Conservation (phyloP, 2,329 filamentous ascomycete genomes). For the Neocatenulostroma microsporum region DNA sequence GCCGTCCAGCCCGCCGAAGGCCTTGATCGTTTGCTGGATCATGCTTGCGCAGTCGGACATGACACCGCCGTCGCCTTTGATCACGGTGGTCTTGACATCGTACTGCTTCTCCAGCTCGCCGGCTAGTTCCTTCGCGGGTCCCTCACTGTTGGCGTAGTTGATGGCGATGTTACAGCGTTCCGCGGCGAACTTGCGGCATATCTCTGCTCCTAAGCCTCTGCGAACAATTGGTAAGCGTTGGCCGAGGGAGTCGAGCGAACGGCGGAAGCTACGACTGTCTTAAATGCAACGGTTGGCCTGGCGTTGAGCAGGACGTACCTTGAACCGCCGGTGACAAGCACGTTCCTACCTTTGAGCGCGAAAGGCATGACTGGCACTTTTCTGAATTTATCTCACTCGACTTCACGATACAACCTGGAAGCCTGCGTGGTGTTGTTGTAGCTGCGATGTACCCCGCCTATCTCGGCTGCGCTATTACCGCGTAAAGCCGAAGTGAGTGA, state of each 20-base stretch:
- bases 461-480: too few relatives aligned
- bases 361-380: conserved; percentile 51
- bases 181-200: conserved; percentile 59
- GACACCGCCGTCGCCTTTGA: conserved; percentile 60
- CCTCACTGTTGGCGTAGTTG: conserved; percentile 60
- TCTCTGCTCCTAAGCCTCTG: conserved; percentile 62
- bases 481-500: too few relatives aligned
- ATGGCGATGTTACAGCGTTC: conserved; percentile 63
- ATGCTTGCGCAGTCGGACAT: conserved; percentile 52
- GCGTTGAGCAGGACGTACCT: conserved; percentile 42
- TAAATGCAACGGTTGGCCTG: too few relatives aligned
- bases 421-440: not conserved
- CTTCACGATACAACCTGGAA: too few relatives aligned
- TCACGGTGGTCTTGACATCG: conserved; percentile 44
- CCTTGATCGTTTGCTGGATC: conserved; percentile 51
- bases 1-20: conserved; percentile 65
- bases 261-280: too few relatives aligned
- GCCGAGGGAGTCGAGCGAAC: too few relatives aligned
- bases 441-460: too few relatives aligned
- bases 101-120: conserved; percentile 47
- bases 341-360: conserved; percentile 52
- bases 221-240: not conserved
- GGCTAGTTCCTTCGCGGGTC: conserved; percentile 53
- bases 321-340: conserved; percentile 58
- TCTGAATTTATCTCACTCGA: not conserved